phyloP scores from a whole-genome alignment of 768 basidiomycete genomes.

The Panus rudis region DNA sequence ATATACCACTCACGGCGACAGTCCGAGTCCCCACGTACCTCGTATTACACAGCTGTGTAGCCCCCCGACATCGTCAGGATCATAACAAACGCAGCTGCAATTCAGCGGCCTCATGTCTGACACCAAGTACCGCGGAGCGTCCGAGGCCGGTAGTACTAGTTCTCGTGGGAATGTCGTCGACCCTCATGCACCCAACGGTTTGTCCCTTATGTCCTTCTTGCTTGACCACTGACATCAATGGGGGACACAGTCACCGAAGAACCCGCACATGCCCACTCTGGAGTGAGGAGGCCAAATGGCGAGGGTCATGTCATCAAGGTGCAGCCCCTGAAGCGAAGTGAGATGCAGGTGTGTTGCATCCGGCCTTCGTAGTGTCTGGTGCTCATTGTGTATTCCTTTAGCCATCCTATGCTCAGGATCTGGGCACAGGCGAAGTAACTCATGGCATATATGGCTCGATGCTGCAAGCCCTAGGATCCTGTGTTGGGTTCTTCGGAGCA shows the following conservation, averaged over 20 bases:
- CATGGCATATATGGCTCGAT: constrained; percentile 85
- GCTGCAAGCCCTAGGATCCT: constrained; percentile 60
- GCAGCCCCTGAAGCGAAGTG: constrained; percentile 76
- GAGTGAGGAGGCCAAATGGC: constrained; percentile 9
- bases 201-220: constrained; percentile 14
- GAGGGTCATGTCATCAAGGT: constrained; percentile 55
- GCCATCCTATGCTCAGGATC: constrained; percentile 90
- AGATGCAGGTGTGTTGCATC: constrained; percentile 67
- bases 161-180: constrained; percentile 63
- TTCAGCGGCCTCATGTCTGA: constrained; percentile 22
- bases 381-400: constrained; percentile 26
- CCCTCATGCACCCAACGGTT: constrained; percentile 61
- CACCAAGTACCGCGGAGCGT: constrained; percentile 47
- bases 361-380: constrained; percentile 4
- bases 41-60: background rate
- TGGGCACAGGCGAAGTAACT: constrained; percentile 62
- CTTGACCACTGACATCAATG: constrained; percentile 10
- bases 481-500: constrained; percentile 65
- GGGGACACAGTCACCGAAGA: constrained; percentile 58
- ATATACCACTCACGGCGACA: background rate
- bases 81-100: background rate
- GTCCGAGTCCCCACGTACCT: background rate
- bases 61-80: background rate
- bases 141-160: constrained; percentile 24
- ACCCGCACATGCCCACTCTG: background rate